Base-by-base conservation (phyloP, 1,139 yeast genomes). In the Geotrichum australiense region DNA sequence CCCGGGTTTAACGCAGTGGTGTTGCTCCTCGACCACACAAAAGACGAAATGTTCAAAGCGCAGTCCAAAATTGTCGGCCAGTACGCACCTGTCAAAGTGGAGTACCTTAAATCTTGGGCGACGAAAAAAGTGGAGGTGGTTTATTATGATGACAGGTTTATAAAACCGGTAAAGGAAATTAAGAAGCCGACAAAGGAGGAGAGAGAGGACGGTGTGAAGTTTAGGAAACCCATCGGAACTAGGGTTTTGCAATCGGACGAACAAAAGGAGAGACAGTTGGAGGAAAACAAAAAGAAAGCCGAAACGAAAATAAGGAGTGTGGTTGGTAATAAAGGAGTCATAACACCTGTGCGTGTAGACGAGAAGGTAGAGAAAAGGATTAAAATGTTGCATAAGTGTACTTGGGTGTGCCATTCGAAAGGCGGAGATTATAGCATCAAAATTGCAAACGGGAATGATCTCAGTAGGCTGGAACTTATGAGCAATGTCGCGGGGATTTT, bases 401-500 rank as follows among this genome's bases (percentile, higher is more conserved):
- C 21, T 5, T 29, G 32, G 32, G n/a, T 29, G 8, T 11, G 20
- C 6, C 18, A 29, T 15, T 29, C 32, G 6, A 29, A 29, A 15
- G 12, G 32, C n/a, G 32, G 32, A 6, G 20, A 18, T 15, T 29
- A 29, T 29, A 18, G 14, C 11, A 18, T 29, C 18, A 29, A n/a
- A 29, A 29, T 29, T 15, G 32, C 14, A 26, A 14, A 26, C 12
- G 29, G 32, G 5, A 29, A 14, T 15, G 8, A 7, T 5, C 7
- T 29, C 7, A 29, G 7, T 15, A 29, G 32, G 20, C 14, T 45
- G n/a, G 48, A 51, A 28, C 43, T 57, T 15, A 46, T 47, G 30
- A 57, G 50, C 27, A 57, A 57, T 42, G 41, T 54, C 18, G 44
- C 50, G 25, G 46, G 47, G 18, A 53, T 52, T 15, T 37, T 50